These are phyloP conservation scores for Farysia itapuensis DNA, from an alignment of 1,284 basidiomycete genomes.

Conservation along the genomic window DNA sequence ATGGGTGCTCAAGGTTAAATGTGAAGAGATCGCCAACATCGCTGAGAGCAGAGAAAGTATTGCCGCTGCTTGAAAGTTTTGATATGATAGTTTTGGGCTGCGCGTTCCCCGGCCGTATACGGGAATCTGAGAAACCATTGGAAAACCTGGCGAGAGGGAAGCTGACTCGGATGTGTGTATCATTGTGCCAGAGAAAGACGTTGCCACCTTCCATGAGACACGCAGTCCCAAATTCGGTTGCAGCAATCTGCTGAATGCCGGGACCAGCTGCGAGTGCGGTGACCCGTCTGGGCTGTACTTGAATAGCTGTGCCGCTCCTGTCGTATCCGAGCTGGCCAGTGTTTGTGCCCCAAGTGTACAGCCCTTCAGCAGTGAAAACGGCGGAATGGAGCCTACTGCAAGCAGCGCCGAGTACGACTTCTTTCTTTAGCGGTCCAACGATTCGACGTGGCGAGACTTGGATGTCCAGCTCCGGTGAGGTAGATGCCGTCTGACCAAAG, in stretches of 20 bases:
- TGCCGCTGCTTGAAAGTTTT: constrained; percentile 80
- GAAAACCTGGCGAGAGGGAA: constrained; percentile 41
- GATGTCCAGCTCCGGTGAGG: constrained; percentile 61
- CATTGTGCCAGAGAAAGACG: constrained; percentile 80
- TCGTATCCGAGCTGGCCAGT: constrained; percentile 79
- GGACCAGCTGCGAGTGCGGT: constrained; percentile 63
- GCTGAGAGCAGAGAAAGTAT: constrained; percentile 80
- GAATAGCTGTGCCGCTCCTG: constrained; percentile 70
- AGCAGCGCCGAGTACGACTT: constrained; percentile 77
- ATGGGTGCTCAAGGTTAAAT: constrained; percentile 65
- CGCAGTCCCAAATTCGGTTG: constrained; percentile 74
- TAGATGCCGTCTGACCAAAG: constrained; percentile 16
- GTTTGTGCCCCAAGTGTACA: constrained; percentile 96
- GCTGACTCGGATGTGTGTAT: constrained; percentile 72
- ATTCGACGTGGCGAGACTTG: constrained; percentile 79
- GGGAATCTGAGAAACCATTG: constrained; percentile 67
- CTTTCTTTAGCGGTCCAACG: constrained; percentile 76
- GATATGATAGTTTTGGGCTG: constrained; percentile 66
- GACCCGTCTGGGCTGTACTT: constrained; percentile 78
- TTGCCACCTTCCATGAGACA: constrained; percentile 75
- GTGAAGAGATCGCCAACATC: constrained; percentile 89
- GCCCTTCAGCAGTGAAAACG: constrained; percentile 80
- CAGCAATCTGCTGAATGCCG: constrained; percentile 56
- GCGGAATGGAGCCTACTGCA: constrained; percentile 84
- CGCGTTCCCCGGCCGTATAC: constrained; percentile 48